phyloP scores from a whole-genome alignment of 352 stramenopile genomes.

The Peronospora farinosa region DNA sequence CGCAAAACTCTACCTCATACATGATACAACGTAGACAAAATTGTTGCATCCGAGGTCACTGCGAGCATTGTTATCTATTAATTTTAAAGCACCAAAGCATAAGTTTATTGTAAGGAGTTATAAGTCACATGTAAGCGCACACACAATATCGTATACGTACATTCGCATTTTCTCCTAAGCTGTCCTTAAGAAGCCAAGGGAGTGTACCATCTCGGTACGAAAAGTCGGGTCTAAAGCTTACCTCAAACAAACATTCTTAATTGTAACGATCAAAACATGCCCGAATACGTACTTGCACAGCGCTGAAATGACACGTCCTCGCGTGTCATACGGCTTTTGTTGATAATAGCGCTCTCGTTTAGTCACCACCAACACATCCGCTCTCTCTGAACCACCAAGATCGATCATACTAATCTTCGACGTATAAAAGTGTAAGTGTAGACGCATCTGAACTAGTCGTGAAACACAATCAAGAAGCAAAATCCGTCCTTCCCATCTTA shows the following conservation, averaged over 20 bases:
- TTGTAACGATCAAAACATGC: neutral
- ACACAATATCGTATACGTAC: slow-evolving; percentile 13
- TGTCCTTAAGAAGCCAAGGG: slow-evolving; percentile 85
- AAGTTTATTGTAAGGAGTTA: neutral
- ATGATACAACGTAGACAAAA: no score
- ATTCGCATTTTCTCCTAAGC: slow-evolving; percentile 76
- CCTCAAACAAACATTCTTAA: slow-evolving; percentile 17
- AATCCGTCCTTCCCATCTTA: no score
- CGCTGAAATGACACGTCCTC: slow-evolving; percentile 84
- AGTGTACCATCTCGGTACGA: slow-evolving; percentile 84
- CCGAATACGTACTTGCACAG: slow-evolving; percentile 53
- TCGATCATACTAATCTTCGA: no score
- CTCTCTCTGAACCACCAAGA: no score
- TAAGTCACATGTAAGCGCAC: neutral
- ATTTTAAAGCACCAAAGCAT: no score
- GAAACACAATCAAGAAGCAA: no score
- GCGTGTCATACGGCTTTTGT: slow-evolving; percentile 88
- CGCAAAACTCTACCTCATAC: no score
- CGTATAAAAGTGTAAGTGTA: no score
- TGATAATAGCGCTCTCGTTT: slow-evolving; percentile 92
- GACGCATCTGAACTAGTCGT: no score
- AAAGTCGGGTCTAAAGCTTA: slow-evolving; percentile 52
- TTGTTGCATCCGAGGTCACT: slow-evolving; percentile 33
- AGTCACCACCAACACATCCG: no score
- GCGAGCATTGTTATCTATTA: slow-evolving; percentile 82